These are phyloP conservation scores for Tetrapisispora phaffii DNA, from an alignment of 805 yeast species.

Conservation along the genomic window DNA sequence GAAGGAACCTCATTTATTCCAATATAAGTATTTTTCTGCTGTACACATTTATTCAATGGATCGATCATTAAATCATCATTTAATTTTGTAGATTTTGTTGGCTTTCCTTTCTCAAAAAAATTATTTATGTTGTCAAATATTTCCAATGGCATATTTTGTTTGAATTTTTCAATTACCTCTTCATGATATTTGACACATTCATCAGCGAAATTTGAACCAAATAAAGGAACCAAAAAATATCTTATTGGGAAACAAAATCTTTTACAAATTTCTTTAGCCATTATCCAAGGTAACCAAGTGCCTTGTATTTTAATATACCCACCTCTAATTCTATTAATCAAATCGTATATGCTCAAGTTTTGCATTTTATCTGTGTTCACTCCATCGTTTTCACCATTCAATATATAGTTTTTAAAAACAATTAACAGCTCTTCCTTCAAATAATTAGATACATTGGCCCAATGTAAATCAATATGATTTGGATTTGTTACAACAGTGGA, in stretches of 20 bases:
- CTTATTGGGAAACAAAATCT: constrained; percentile 73
- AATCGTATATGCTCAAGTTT: constrained; percentile 12
- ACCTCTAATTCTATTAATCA: constrained; percentile 71
- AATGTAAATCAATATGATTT: constrained; percentile 25
- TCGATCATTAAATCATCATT: neutral
- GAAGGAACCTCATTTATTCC: neutral
- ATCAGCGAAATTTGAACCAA: constrained; percentile 53
- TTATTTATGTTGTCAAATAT: neutral
- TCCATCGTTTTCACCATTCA: constrained; percentile 6
- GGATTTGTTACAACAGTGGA: neutral
- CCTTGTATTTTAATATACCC: constrained; percentile 91
- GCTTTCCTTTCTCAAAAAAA: neutral
- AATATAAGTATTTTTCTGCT: neutral
- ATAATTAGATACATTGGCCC: constrained; percentile 23
- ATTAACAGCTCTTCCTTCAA: constrained; percentile 12
- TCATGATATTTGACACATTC: constrained; percentile 19
- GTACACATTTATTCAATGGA: neutral
- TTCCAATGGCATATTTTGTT: neutral
- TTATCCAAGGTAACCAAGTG: constrained; percentile 74
- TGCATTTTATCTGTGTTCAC: constrained; percentile 2
- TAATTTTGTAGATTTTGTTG: neutral
- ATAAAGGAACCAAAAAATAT: constrained; percentile 65
- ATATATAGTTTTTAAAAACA: constrained; percentile 10
- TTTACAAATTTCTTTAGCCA: constrained; percentile 58
- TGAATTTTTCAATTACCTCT: neutral